A percentile compares a stretch with the other conserved stretches of the same genome.
phyloP scores from a whole-genome alignment of 345 rosid genomes.

The Bruguiera gymnorhiza region DNA sequence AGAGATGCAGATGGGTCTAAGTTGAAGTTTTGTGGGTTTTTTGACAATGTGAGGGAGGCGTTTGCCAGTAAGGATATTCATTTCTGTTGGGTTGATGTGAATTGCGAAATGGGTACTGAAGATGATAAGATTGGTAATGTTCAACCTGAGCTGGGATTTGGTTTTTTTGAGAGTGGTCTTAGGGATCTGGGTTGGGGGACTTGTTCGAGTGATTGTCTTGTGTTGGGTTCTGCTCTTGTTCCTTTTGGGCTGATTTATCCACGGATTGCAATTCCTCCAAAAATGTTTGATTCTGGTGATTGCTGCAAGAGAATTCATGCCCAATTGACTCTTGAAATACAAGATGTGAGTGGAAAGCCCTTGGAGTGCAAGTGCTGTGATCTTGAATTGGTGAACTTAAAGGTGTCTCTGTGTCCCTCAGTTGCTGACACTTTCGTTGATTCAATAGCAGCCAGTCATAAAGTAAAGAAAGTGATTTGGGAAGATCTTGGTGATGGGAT shows the following conservation, averaged over 20 bases:
- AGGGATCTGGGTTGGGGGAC: conserved; percentile 81
- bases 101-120: conserved; percentile 27
- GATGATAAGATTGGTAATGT: conserved; percentile 8
- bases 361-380: conserved; percentile 71
- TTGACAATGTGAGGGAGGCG: conserved; percentile 53
- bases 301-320: conserved; percentile 25
- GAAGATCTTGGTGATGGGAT: conserved; percentile 37
- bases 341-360: conserved; percentile 64
- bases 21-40: conserved; percentile 38
- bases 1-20: conserved; percentile 35
- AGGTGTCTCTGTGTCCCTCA: conserved; percentile 13
- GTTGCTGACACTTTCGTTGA: conserved; percentile 20
- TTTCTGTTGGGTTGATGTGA: conserved; percentile 76
- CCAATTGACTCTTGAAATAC: conserved; percentile 63
- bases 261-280: conserved; percentile 41
- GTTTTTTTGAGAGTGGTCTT: conserved; percentile 47
- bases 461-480: conserved; percentile 16
- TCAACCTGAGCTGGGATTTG: conserved; percentile 23
- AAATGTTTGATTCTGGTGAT: conserved; percentile 15
- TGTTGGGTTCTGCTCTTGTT: conserved; percentile 57
- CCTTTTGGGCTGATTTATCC: conserved; percentile 90
- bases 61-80: conserved; percentile 66
- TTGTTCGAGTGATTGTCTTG: conserved; percentile 63
- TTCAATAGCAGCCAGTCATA: conserved; percentile 18
- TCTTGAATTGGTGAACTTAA: conserved; percentile 49